Evolutionary conservation across 2,329 filamentous ascomycete genomes (phyloP), one percentile per base, ranked within the genome.

Genomic region (Albifimbria verrucaria): DNA sequence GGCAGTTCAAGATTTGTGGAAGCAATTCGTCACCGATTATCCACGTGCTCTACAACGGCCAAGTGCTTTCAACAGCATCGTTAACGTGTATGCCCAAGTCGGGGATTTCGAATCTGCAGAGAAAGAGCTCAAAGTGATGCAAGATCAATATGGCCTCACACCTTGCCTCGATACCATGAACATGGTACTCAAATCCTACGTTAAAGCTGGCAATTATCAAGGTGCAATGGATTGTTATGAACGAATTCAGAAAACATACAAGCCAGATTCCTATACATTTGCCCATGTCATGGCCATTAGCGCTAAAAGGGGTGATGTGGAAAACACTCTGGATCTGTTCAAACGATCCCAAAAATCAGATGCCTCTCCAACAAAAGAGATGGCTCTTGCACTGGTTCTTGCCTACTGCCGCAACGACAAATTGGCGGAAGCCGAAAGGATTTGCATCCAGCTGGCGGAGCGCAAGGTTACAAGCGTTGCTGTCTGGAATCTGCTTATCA

Each of bases 401-500:
- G 88, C 83, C 1, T 86, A 87, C 64, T 85, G 86, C 42, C 63
- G 62, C 50, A 73, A 73, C 45, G 65, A 68, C 10, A 63, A 66
- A 2, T 56, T 72, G 7, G 28, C 59, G 17, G 72, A 74, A 36
- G 74, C 73, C 0, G 65, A 72, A 53, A 61, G 58, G n/a, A 63
- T 75, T 23, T 72, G 68, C 44, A 49, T 80, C 48, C 79, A 80
- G 44, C 78, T 84, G 26, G 73, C 85, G 21, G 68, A 70, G 12
- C 74, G 77, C 55, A 72, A 76, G 18, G 78, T 83, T 1, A 73
- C 78, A 2, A 71, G 69, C 21, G 85, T 85, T 2, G 74, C 78
- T 26, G 82, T 91, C 64, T 97, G 90, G 89, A 96, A 97, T 64
- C 78, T 83, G 50, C 72, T 97, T 26, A 74, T 97, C 4, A 77